Evolutionary conservation across 2,329 filamentous ascomycete species (phyloP), one percentile per base, ranked within the genome.

Genomic region (Aspergillus ibericus): DNA sequence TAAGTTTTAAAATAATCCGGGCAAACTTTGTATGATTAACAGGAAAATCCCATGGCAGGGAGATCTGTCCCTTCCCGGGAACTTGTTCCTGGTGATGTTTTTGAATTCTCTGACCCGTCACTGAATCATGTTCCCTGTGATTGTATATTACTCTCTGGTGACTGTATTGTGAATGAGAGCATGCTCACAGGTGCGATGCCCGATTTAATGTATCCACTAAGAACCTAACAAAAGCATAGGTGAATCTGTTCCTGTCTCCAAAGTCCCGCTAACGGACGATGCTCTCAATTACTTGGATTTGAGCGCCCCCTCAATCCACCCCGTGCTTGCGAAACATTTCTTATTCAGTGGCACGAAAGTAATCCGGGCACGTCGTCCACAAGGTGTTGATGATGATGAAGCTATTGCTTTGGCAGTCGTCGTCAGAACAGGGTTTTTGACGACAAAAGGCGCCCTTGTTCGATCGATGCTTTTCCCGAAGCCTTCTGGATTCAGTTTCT

Each of bases 401-500:
- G 93, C 91, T 46, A 92, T 93, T 58, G 93, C 92, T 1, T 81
- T 99, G 35, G 95, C 93, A 12, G 88, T 99, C 77, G 92, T 96
- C 15, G 88, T 97, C 27, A 86, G 95, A 62, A 99, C 93, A 2
- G 95, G 95, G 1, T 99, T 99, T 77, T 96, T 96, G 73, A 99
- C 95, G 0, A 99, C 95, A 1, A 99, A 99, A 74, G 95, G 95
- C 22, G 91, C 95, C 9, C 80, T 99, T 16, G 92, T 99, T 59
- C 89, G 95, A 22, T 98, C 95, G 0, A 99, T 99, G 93, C 84
- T 99, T 36, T 99, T 99, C 72, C 96, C 95, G 0, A 99, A 99
- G 71, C 95, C 95, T 1, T 96, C 93, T 0, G 93, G 93, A 0
- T 99, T 99, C 84, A 98, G 96, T 70, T 99, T 99, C 73, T 99